phyloP scores from a whole-genome alignment of 2,329 filamentous ascomycete genomes.

The Xylariaceae sp. region DNA sequence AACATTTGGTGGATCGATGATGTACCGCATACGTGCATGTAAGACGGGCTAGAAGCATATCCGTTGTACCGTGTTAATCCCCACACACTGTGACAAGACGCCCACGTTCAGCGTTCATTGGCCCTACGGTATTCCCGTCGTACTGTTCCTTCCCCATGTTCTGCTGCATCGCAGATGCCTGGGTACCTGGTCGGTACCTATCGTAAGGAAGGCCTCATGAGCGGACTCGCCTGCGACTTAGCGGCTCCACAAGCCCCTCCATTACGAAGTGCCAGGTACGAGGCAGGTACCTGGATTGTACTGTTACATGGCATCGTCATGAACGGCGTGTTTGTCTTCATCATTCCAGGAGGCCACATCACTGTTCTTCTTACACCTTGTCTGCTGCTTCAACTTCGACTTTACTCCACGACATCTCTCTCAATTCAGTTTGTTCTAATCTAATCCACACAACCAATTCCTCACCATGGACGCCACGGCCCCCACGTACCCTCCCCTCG shows the following conservation, averaged over 20 bases:
- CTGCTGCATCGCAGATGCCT: neutral
- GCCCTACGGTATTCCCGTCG: no score
- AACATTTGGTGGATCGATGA: no score
- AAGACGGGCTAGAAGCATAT: neutral
- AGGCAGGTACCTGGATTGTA: neutral
- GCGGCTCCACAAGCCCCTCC: neutral
- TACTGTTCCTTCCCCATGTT: neutral
- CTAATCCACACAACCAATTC: neutral
- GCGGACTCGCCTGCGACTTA: neutral
- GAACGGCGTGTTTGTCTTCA: neutral
- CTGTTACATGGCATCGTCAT: neutral
- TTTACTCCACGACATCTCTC: neutral
- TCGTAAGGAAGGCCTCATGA: neutral
- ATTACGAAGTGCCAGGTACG: neutral
- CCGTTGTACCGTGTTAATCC: neutral
- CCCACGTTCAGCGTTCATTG: neutral
- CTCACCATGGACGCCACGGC: slow-evolving; percentile 38
- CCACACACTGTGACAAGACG: neutral
- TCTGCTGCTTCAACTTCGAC: neutral
- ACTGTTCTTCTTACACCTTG: neutral
- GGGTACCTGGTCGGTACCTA: no score
- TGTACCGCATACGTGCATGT: no score
- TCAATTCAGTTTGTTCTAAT: neutral
- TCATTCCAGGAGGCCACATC: neutral
- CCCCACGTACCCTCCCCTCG: slow-evolving; percentile 63